phyloP scores from a whole-genome alignment of 192 early-diverging fungal genomes.

The Coemansia sp. region DNA sequence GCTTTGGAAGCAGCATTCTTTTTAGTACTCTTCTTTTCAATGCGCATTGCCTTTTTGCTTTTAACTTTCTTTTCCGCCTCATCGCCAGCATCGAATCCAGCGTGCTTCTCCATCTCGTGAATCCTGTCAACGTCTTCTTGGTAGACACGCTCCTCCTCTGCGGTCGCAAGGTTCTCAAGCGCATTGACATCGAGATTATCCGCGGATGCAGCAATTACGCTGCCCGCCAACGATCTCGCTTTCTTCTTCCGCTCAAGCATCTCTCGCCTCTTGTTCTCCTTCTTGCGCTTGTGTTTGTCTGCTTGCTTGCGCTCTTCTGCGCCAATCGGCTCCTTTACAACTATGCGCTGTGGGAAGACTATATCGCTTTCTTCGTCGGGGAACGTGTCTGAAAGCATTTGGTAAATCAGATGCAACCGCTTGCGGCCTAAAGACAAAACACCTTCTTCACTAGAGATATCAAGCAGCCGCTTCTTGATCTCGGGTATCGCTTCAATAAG shows the following conservation, averaged over 20 bases:
- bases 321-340: slow-evolving; percentile 29
- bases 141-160: slow-evolving; percentile 36
- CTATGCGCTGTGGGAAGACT: slow-evolving; percentile 22
- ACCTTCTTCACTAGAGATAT: slow-evolving; percentile 34
- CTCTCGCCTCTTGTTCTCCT: slow-evolving; percentile 29
- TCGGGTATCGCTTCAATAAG: slow-evolving; percentile 38
- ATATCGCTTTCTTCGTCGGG: slow-evolving; percentile 45
- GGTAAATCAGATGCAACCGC: slow-evolving; percentile 44
- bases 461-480: slow-evolving; percentile 42
- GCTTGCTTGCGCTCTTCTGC: slow-evolving; percentile 44
- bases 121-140: slow-evolving; percentile 43
- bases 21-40: slow-evolving; percentile 27
- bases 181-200: slow-evolving; percentile 44
- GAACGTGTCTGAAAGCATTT: slow-evolving; percentile 49
- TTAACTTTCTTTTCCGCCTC: slow-evolving; percentile 8
- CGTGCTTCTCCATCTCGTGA: slow-evolving; percentile 41
- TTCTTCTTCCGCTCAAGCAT: slow-evolving; percentile 35
- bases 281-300: slow-evolving; percentile 48
- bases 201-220: slow-evolving; percentile 13
- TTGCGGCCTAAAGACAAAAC: slow-evolving; percentile 33
- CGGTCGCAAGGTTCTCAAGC: slow-evolving; percentile 33
- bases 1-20: neutral
- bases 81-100: slow-evolving; percentile 14
- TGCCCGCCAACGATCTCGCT: slow-evolving; percentile 9
- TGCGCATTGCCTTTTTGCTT: slow-evolving; percentile 41